phyloP scores from a whole-genome alignment of 78 protist genomes.

The Dictyostelium discoideum region dicty_2.7 NC_007089.4:1993001-1993500 shows the following conservation, averaged over 20 bases:
- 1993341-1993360: conserved; percentile 13
- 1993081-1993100: too few relatives aligned
- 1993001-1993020: background rate
- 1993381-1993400: background rate
- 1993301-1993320: background rate
- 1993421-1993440: background rate
- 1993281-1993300: background rate
- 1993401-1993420: background rate
- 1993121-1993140: background rate
- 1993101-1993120: background rate
- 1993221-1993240: background rate
- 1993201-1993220: background rate
- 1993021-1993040: background rate
- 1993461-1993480: too few relatives aligned
- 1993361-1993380: conserved; percentile 56
- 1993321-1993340: background rate
- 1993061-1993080: background rate
- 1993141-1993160: background rate
- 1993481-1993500: too few relatives aligned
- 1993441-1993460: too few relatives aligned
- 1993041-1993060: background rate
- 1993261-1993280: background rate
- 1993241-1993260: background rate
- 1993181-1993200: background rate
- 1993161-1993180: background rate